Base-by-base conservation (phyloP, 1,284 basidiomycete species). In the Singerocomus inundabilis region DNA sequence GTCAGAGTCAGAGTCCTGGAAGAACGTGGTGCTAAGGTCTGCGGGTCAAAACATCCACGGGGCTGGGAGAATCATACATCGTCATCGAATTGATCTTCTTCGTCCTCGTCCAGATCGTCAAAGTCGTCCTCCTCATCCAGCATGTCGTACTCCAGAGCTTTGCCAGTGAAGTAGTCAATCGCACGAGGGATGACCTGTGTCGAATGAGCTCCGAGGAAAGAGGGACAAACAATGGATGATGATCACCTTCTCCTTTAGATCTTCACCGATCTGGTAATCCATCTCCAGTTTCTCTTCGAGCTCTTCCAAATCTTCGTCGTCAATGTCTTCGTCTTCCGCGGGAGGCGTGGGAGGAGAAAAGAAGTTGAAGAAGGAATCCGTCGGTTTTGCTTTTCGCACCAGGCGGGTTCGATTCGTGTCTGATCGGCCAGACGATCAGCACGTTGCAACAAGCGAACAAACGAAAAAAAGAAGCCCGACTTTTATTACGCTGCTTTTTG, bases 401-500 rank as follows among this genome's bases (percentile, higher is more conserved):
- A 94, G 79, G 58, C 94, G 91, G 5, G 93, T 96, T 58, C 91
- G 88, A 73, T 95, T 94, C 33, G 93, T 96, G 70, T 90, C 92
- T 95, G 59, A 25, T 32, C 52, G 26, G 46, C 40, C n/a, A 29
- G 25, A 51, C 36, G 18, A 49, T 52, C 13, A 55, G 54, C 9
- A 45, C n/a, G 21, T 9, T 13, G 31, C 31, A n/a, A n/a, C n/a
- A n/a, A n/a, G n/a, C n/a, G n/a, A n/a, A n/a, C n/a, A n/a, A n/a
- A n/a, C n/a, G n/a, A n/a, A n/a, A n/a, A n/a, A n/a, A n/a, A n/a
- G n/a, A 24, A 11, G 35, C 21, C 84, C 53, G 64, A 95, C 93
- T 93, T 81, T 98, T 99, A 78, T 98, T 98, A 63, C 95, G 80
- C 75, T 98, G 96, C 80, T 98, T 98, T 83, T 98, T 98, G 70